Evolutionary conservation across 495 filamentous ascomycete species (phyloP).

Genomic region (Lepidopterella palustris): DNA sequence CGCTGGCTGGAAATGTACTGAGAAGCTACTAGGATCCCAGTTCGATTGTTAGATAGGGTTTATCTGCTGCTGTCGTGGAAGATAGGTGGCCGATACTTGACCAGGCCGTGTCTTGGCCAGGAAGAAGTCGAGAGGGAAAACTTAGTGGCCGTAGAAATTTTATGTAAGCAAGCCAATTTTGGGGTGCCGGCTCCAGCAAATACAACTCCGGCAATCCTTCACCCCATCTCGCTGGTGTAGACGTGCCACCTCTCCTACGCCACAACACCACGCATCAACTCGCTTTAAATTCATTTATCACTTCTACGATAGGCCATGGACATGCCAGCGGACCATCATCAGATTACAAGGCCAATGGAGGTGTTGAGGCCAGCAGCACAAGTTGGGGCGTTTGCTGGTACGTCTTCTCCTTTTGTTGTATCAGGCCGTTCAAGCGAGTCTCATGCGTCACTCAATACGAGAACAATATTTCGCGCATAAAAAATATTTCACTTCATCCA

Average conservation of each 20-base stretch:
- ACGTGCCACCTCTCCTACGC: too few relatives aligned
- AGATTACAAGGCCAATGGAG: neutral
- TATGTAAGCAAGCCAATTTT: neutral
- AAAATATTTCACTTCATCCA: neutral
- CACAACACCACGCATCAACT: too few relatives aligned
- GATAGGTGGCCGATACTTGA: conserved; percentile 2
- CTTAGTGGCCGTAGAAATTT: neutral
- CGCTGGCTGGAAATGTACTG: conserved; percentile 24
- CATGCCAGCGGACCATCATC: neutral
- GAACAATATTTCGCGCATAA: neutral
- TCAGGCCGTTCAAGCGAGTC: neutral
- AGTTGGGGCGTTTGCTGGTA: conserved; percentile 9
- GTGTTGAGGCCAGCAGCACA: conserved; percentile 7
- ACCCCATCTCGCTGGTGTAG: too few relatives aligned
- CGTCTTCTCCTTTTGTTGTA: neutral
- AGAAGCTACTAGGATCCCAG: conserved; percentile 10
- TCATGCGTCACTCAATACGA: neutral
- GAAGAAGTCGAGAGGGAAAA: conserved; percentile 1
- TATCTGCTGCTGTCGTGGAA: neutral
- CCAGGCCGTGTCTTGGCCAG: conserved; percentile 1
- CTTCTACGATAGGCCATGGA: neutral
- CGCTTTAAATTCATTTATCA: too few relatives aligned
- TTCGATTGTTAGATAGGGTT: conserved; percentile 8
- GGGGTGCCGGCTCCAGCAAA: neutral
- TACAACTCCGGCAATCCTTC: too few relatives aligned